Percentiles rank a stretch among this genome's conserved stretches.
These are phyloP conservation scores for Boletus vermiculosoides DNA, from an alignment of 768 basidiomycete genomes.

Conservation along the genomic window DNA sequence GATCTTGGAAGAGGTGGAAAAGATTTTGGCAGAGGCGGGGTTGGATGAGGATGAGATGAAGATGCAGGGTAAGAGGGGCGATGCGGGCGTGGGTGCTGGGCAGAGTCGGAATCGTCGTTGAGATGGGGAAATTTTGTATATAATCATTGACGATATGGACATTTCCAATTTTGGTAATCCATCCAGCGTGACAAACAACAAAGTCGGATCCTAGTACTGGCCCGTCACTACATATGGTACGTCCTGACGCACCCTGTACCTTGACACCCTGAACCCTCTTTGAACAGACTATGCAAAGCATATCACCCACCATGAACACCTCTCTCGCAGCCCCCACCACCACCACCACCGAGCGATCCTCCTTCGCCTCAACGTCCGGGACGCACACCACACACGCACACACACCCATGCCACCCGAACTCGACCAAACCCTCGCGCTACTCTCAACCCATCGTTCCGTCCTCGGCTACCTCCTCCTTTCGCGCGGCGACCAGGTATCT, in stretches of 20 bases:
- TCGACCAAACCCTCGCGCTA: conserved; percentile 74
- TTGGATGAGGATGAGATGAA: conserved; percentile 82
- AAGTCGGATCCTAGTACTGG: too few species aligned
- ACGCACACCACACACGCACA: conserved; percentile 18
- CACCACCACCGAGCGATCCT: conserved; percentile 3
- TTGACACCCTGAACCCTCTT: conserved; percentile 18
- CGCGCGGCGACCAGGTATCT: conserved; percentile 65
- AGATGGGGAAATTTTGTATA: not conserved
- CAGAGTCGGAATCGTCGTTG: conserved; percentile 54
- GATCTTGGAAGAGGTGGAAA: conserved; percentile 76
- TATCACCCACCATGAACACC: conserved; percentile 13
- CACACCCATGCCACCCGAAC: conserved; percentile 61
- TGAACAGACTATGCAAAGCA: conserved; percentile 6
- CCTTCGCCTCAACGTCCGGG: conserved; percentile 11
- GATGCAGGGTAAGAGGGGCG: conserved; percentile 47
- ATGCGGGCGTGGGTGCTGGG: conserved; percentile 35
- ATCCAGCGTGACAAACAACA: not conserved
- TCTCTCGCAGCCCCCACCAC: conserved; percentile 9
- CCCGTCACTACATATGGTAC: not conserved
- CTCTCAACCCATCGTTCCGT: conserved; percentile 83
- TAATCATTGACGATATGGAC: not conserved
- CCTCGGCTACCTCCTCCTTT: conserved; percentile 82
- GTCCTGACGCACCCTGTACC: not conserved
- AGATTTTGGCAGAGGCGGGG: conserved; percentile 79
- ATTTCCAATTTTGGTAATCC: not conserved